Conservation (phyloP, 2,329 filamentous ascomycete species). For the Penicillium aurantiogriseum region DNA sequence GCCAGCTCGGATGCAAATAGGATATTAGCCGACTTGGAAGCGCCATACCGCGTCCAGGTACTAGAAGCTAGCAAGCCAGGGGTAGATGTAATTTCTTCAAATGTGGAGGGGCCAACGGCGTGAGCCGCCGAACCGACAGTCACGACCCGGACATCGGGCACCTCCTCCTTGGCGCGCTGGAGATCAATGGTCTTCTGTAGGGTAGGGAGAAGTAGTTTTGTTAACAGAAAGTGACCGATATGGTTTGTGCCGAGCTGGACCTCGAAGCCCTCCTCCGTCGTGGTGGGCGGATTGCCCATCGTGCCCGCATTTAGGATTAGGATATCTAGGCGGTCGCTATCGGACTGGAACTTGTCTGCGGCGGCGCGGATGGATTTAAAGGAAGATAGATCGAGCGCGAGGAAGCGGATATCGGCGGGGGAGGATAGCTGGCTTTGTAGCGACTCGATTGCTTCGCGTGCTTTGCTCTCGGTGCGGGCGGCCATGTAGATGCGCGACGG, state of each 20-base stretch:
- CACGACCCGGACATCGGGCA: slow-evolving; percentile 32
- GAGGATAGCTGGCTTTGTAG: slow-evolving; percentile 35
- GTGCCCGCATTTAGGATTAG: slow-evolving; percentile 50
- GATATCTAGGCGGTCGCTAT: slow-evolving; percentile 45
- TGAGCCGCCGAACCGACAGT: slow-evolving; percentile 40
- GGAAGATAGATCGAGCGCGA: slow-evolving; percentile 53
- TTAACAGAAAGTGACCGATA: slow-evolving; percentile 47
- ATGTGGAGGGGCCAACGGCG: slow-evolving; percentile 32
- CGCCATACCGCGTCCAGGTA: slow-evolving; percentile 50
- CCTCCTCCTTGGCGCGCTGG: slow-evolving; percentile 31
- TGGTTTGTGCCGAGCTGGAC: slow-evolving; percentile 50
- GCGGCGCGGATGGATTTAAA: slow-evolving; percentile 50
- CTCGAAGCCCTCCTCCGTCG: slow-evolving; percentile 45
- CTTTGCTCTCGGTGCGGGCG: slow-evolving; percentile 47
- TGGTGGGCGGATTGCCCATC: slow-evolving; percentile 42
- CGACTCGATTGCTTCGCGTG: slow-evolving; percentile 46
- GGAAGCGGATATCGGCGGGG: slow-evolving; percentile 42
- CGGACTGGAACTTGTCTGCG: slow-evolving; percentile 42
- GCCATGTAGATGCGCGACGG: slow-evolving; percentile 57
- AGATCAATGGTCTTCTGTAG: slow-evolving; percentile 36
- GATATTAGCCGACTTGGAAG: slow-evolving; percentile 54
- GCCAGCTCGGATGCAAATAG: slow-evolving; percentile 49
- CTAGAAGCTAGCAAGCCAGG: slow-evolving; percentile 33
- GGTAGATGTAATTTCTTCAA: slow-evolving; percentile 41
- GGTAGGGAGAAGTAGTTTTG: slow-evolving; percentile 44